Evolutionary conservation across 495 filamentous ascomycete species (phyloP).

Genomic region (Thermothielavioides terrestris): DNA sequence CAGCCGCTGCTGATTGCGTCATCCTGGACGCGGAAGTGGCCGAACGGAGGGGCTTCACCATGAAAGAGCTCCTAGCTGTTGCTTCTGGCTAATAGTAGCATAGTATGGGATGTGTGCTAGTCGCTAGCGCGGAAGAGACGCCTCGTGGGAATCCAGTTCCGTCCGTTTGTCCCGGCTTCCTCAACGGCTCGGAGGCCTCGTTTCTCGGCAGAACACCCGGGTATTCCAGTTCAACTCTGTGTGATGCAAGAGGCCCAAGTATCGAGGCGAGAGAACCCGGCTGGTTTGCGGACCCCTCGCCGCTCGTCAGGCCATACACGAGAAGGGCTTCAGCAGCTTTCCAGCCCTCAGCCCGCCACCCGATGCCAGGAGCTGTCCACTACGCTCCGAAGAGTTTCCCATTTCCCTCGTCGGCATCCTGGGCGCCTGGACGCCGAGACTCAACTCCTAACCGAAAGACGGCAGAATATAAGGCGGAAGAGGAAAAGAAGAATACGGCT

Average conservation of each 20-base stretch:
- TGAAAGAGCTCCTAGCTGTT: background rate
- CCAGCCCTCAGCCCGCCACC: constrained; percentile 18
- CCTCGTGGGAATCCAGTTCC: background rate
- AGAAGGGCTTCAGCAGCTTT: constrained; percentile 10
- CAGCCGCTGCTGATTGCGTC: too few species aligned
- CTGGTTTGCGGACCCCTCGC: constrained; percentile 3
- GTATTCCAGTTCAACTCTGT: constrained; percentile 11
- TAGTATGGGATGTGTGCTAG: constrained; percentile 2
- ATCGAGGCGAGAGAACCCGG: background rate
- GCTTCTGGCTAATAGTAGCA: background rate
- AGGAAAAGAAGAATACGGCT: constrained; percentile 9
- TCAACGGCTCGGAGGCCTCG: background rate
- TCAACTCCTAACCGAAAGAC: constrained; percentile 8
- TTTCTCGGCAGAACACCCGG: constrained; percentile 5
- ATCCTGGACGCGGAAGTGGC: too few species aligned
- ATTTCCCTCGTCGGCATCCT: constrained; percentile 9
- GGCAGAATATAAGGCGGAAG: constrained; percentile 19
- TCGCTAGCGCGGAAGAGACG: background rate
- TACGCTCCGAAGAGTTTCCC: constrained; percentile 15
- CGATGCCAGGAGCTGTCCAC: constrained; percentile 15
- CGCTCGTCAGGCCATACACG: constrained; percentile 6
- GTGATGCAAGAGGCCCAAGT: constrained; percentile 8
- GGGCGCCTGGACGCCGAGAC: constrained; percentile 8
- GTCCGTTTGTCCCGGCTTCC: constrained; percentile 3
- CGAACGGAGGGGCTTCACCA: too few species aligned